phyloP scores from a whole-genome alignment of 805 yeast genomes.

The Huiozyma naganishii region DNA sequence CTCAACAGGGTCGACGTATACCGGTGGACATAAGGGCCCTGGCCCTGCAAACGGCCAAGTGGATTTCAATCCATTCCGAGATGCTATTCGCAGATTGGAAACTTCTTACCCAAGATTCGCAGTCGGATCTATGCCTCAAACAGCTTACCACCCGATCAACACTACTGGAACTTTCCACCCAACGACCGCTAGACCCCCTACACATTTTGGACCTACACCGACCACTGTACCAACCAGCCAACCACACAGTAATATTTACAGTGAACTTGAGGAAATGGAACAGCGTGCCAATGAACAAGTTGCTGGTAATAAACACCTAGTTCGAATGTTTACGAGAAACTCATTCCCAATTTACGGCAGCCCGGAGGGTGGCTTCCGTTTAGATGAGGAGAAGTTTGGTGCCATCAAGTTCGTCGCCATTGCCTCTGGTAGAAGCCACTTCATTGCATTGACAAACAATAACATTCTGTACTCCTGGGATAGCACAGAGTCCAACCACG shows the following conservation, averaged over 20 bases:
- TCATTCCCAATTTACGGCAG: constrained; percentile 14
- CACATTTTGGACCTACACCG: constrained; percentile 14
- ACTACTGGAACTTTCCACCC: constrained; percentile 12
- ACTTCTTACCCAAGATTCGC: constrained; percentile 14
- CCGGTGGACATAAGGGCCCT: constrained; percentile 33
- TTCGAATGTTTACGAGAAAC: constrained; percentile 22
- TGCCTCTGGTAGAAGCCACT: constrained; percentile 55
- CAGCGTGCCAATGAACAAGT: constrained; percentile 11
- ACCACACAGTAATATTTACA: constrained; percentile 23
- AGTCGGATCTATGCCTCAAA: constrained; percentile 2
- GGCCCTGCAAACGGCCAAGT: constrained; percentile 28
- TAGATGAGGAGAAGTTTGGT: constrained; percentile 13
- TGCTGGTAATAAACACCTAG: constrained; percentile 19
- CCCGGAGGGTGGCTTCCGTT: constrained; percentile 2
- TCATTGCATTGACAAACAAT: constrained; percentile 44
- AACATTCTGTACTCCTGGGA: constrained; percentile 57
- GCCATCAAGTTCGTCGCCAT: constrained; percentile 35
- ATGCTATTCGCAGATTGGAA: constrained; percentile 17
- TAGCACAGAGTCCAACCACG: constrained; percentile 30
- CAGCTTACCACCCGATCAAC: constrained; percentile 7
- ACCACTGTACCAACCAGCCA: not conserved
- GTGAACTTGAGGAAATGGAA: constrained; percentile 16
- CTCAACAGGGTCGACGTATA: constrained; percentile 39
- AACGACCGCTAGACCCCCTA: not conserved
- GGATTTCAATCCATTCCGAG: constrained; percentile 28